Evolutionary conservation across 2,329 filamentous ascomycete genomes (phyloP), one percentile per base, ranked within the genome.

Genomic region (Colletotrichum magnum): DNA sequence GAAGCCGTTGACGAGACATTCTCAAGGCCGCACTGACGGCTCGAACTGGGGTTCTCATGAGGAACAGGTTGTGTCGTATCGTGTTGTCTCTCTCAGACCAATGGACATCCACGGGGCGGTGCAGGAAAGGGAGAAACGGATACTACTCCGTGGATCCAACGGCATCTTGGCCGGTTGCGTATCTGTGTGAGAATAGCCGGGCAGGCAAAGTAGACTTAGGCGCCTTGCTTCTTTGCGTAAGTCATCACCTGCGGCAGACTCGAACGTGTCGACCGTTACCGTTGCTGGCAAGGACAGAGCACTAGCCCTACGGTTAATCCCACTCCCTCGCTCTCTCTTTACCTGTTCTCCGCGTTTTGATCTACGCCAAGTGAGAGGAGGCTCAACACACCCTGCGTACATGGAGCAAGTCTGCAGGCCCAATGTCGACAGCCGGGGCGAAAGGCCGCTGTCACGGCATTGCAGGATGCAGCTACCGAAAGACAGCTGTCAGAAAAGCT

Each of bases 141-240:
- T 68, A 41, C 45, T 48, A 63, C 64, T 45, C 28, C 48, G 45
- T 70, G 48, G 64, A 56, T n/a, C 26, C 52, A 58, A 58, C 52
- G 64, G 28, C 64, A 68, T 32, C 58, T 58, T 68, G 68, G 53
- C 68, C 18, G 24, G 64, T 62, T 64, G 64, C 58, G 50, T 41
- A 16, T 70, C 48, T 58, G 64, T 68, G 47, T 59, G 58, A 68
- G 52, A 16, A 28, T 16, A 70, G 43, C 18, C 50, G 62, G 41
- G 6, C 18, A 54, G 64, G 21, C 36, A 58, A 51, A 56, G 45
- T 43, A 68, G 47, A 68, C 52, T 50, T 67, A 26, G 43, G 26
- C 64, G 64, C 58, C 51, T 68, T 70, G 43, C 68, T 68, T 68
- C 58, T 56, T 68, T 58, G 57, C 52, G 52, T 32, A 64, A 53